These are phyloP conservation scores for Pseudognaphalium luteoalbum DNA, from an alignment of 129 eudicot species.

Conservation along the genomic window DNA sequence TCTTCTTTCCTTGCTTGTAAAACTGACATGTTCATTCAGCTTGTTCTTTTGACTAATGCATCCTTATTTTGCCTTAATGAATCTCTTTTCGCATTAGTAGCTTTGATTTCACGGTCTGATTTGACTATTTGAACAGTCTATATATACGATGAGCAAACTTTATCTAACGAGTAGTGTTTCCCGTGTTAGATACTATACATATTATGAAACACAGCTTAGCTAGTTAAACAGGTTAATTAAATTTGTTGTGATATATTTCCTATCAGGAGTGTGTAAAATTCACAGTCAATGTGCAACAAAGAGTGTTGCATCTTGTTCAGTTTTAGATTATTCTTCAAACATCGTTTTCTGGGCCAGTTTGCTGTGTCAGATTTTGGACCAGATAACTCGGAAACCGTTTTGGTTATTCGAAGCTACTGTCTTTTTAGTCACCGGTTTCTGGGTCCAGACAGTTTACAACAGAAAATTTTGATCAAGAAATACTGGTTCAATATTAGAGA, in stretches of 20 bases:
- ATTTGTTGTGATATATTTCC: neutral
- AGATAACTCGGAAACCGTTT: neutral
- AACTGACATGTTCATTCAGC: slow-evolving; percentile 17
- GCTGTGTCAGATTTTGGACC: neutral
- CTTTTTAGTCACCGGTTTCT: neutral
- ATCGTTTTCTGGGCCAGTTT: neutral
- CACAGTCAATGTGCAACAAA: neutral
- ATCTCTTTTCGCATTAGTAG: neutral
- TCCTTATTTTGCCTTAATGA: neutral
- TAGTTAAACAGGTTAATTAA: neutral
- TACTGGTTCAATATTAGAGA: too few relatives aligned
- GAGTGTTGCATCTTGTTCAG: neutral
- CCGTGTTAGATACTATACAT: neutral
- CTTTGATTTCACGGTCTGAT: neutral
- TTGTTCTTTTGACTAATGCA: slow-evolving; percentile 22
- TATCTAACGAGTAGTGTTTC: neutral
- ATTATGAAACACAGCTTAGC: neutral
- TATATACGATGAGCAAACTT: neutral
- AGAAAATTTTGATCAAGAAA: neutral
- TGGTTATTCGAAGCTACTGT: neutral
- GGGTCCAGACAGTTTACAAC: neutral
- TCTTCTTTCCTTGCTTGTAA: slow-evolving; percentile 19
- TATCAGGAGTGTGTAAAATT: neutral
- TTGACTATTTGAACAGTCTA: neutral
- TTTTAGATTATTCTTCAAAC: neutral